A percentile compares a stretch with the other conserved stretches of the same genome.
These are phyloP conservation scores for Phytomonas francai DNA, from an alignment of 208 protist species.

Conservation along the genomic window DNA sequence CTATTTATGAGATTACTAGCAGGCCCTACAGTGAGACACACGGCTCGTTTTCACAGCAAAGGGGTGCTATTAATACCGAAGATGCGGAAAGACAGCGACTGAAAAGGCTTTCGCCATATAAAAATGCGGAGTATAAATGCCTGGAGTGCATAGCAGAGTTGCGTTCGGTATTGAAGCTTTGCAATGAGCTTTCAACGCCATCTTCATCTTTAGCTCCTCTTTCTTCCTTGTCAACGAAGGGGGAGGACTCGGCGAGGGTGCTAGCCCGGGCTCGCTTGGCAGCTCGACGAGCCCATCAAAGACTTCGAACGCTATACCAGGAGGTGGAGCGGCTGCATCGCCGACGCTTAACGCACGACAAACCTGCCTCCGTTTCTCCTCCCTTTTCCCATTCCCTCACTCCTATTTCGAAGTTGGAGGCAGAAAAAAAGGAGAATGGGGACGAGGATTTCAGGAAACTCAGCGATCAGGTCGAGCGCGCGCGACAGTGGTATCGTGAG, in stretches of 20 bases:
- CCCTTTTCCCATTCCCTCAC: too few species aligned
- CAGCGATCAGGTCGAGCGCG: constrained; percentile 28
- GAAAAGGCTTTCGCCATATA: constrained; percentile 31
- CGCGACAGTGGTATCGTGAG: constrained; percentile 39
- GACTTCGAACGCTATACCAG: neutral
- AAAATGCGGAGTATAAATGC: constrained; percentile 41
- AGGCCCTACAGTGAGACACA: too few species aligned
- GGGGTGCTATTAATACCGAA: neutral
- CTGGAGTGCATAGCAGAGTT: constrained; percentile 38
- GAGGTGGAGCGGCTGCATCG: neutral
- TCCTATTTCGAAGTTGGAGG: too few species aligned
- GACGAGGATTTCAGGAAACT: constrained; percentile 12
- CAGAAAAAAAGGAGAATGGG: neutral
- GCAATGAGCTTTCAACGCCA: constrained; percentile 10
- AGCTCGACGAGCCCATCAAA: constrained; percentile 18
- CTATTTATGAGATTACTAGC: too few species aligned
- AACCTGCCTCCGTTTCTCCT: neutral
- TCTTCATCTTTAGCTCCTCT: neutral
- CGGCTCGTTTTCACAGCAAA: neutral
- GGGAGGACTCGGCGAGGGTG: neutral
- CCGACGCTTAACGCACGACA: too few species aligned
- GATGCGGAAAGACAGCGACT: constrained; percentile 18
- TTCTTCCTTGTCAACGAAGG: constrained; percentile 4
- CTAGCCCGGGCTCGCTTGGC: constrained; percentile 9
- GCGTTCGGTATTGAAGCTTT: constrained; percentile 21